Conservation (phyloP, 495 filamentous ascomycete genomes). For the Penicillium diatomitis region DNA sequence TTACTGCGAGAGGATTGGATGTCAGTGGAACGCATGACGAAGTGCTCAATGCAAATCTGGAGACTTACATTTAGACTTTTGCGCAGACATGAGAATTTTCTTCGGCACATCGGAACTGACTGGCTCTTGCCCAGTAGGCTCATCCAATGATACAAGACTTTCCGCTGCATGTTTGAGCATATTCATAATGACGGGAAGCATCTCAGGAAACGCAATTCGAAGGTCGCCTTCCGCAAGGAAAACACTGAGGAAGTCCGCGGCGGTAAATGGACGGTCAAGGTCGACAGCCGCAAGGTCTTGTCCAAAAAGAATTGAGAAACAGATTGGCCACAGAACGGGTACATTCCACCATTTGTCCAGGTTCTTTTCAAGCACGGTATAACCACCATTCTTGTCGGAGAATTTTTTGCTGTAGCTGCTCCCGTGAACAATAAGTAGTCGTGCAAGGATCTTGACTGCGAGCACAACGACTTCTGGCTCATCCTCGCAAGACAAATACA, state of each 20-base stretch:
- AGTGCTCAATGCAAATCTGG: no score
- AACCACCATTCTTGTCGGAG: conserved; percentile 73
- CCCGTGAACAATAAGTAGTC: conserved; percentile 76
- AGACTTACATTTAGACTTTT: conserved; percentile 13
- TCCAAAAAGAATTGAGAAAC: conserved; percentile 83
- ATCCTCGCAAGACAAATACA: conserved; percentile 84
- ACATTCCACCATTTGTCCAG: conserved; percentile 86
- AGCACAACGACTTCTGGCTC: conserved; percentile 74
- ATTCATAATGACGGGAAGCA: conserved; percentile 68
- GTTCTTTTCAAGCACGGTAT: conserved; percentile 69
- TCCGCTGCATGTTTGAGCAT: conserved; percentile 82
- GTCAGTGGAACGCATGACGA: neutral
- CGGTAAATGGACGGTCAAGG: conserved; percentile 62
- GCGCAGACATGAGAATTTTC: conserved; percentile 13
- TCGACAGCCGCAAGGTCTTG: conserved; percentile 67
- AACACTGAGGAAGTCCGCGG: conserved; percentile 59
- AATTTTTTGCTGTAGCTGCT: conserved; percentile 75
- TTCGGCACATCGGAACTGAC: neutral
- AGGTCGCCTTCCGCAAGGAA: conserved; percentile 48
- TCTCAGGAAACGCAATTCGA: conserved; percentile 65
- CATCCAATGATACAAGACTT: conserved; percentile 24
- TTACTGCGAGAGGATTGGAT: neutral
- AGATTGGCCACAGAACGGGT: conserved; percentile 75
- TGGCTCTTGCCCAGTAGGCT: neutral
- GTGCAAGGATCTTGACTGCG: conserved; percentile 76